Conservation (phyloP, 2,329 filamentous ascomycete species). For the Apiospora arundinis region DNA sequence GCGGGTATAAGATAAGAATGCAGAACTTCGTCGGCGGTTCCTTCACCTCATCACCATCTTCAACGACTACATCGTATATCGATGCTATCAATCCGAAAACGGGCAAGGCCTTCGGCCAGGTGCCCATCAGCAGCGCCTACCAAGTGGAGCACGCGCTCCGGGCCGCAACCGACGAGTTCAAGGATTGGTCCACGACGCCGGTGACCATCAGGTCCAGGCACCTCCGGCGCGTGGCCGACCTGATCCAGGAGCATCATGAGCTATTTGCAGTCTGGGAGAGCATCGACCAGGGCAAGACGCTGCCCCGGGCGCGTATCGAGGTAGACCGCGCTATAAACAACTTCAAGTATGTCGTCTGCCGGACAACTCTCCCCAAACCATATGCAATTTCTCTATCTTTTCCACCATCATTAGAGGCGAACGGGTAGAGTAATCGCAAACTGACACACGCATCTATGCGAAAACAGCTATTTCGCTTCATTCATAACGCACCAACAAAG, state of each 20-base stretch:
- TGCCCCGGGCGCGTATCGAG: conserved; percentile 41
- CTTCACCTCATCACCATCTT: conserved; percentile 14
- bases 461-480: conserved; percentile 41
- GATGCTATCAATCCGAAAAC: conserved; percentile 41
- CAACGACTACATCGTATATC: conserved; percentile 30
- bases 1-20: conserved; percentile 24
- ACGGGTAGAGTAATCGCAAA: background rate
- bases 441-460: background rate
- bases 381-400: background rate
- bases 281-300: conserved; percentile 44
- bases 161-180: conserved; percentile 36
- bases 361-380: background rate
- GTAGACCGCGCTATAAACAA: conserved; percentile 43
- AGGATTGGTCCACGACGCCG: conserved; percentile 38
- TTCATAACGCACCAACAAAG: conserved; percentile 43
- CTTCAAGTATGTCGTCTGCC: conserved; percentile 36
- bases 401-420: background rate
- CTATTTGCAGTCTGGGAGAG: conserved; percentile 44
- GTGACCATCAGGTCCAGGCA: conserved; percentile 34
- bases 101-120: conserved; percentile 32
- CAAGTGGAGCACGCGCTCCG: conserved; percentile 35
- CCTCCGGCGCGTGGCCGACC: conserved; percentile 34
- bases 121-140: conserved; percentile 34
- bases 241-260: conserved; percentile 39
- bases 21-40: conserved; percentile 32